Evolutionary conservation across 164 flowering plant species (phyloP).

Genomic region (Euptelea pleiosperma): DNA sequence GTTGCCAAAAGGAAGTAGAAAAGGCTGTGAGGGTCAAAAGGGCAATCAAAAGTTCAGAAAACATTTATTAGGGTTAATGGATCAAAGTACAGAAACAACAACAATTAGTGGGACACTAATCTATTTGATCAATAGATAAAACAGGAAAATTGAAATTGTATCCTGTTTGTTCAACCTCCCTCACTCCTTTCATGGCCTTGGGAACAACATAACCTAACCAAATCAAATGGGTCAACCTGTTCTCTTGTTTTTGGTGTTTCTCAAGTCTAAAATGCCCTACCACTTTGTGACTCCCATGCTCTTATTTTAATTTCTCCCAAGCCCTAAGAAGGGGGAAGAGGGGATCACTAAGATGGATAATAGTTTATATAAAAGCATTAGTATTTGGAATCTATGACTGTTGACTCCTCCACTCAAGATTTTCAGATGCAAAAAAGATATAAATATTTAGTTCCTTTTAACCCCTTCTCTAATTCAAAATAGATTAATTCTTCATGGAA

Average conservation of each 20-base stretch:
- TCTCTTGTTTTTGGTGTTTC: constrained; percentile 34
- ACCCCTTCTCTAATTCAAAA: neutral
- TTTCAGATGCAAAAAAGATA: constrained; percentile 14
- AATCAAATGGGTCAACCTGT: constrained; percentile 43
- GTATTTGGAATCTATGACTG: constrained; percentile 36
- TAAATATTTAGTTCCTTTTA: constrained; percentile 6
- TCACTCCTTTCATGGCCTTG: constrained; percentile 42
- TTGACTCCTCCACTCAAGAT: constrained; percentile 62
- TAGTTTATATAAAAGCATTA: neutral
- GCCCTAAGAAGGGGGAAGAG: neutral
- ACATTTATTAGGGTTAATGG: constrained; percentile 1
- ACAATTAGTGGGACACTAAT: constrained; percentile 27
- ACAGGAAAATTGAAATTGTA: constrained; percentile 19
- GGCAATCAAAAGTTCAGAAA: constrained; percentile 29
- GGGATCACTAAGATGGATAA: neutral
- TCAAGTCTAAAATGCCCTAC: constrained; percentile 27
- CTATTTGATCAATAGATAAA: constrained; percentile 28
- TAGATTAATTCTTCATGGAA: constrained; percentile 1
- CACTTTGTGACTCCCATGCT: constrained; percentile 24
- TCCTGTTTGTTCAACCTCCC: constrained; percentile 18
- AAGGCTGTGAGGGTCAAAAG: constrained; percentile 45
- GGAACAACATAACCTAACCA: constrained; percentile 43
- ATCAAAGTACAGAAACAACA: constrained; percentile 22
- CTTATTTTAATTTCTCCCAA: neutral
- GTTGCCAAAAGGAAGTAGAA: constrained; percentile 29